Evolutionary conservation across 495 filamentous ascomycete genomes (phyloP).

Genomic region (Hamigera avellanea): DNA sequence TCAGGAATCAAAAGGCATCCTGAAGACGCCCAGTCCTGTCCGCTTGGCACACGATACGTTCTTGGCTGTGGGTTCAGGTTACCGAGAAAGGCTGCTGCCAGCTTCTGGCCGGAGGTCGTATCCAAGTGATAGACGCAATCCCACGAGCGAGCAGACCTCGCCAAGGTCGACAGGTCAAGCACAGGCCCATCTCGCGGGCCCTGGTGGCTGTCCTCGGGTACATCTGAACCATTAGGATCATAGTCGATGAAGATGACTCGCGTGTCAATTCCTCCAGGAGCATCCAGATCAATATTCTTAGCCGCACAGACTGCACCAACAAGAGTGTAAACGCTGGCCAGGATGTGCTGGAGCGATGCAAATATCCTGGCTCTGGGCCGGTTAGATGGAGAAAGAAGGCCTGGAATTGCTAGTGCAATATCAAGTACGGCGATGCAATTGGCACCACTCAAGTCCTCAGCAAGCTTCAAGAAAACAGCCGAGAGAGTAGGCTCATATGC

Average conservation of each 20-base stretch:
- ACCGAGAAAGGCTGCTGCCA: conserved; percentile 20
- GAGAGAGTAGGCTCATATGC: conserved; percentile 29
- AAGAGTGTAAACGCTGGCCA: conserved; percentile 71
- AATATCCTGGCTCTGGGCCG: conserved; percentile 44
- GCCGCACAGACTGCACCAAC: conserved; percentile 55
- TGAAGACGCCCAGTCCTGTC: conserved; percentile 15
- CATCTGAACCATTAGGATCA: conserved; percentile 22
- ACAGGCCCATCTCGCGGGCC: conserved; percentile 44
- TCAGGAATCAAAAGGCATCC: conserved; percentile 13
- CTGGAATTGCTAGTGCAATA: conserved; percentile 31
- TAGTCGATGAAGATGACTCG: conserved; percentile 63
- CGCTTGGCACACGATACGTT: conserved; percentile 19
- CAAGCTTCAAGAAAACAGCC: conserved; percentile 19
- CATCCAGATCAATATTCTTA: conserved; percentile 48
- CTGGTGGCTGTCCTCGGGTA: conserved; percentile 14
- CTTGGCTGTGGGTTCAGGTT: conserved; percentile 9
- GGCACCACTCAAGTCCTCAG: conserved; percentile 16
- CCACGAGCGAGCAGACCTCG: conserved; percentile 55
- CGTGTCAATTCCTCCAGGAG: conserved; percentile 62
- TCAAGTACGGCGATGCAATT: conserved; percentile 25
- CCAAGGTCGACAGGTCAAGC: conserved; percentile 54
- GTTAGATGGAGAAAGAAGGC: conserved; percentile 23
- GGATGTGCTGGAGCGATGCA: conserved; percentile 50
- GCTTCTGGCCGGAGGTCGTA: conserved; percentile 40
- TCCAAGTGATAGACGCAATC: conserved; percentile 55